Evolutionary conservation across 2,329 filamentous ascomycete genomes (phyloP), one percentile per base, ranked within the genome.

Genomic region (Tolypocladium tropicale): DNA sequence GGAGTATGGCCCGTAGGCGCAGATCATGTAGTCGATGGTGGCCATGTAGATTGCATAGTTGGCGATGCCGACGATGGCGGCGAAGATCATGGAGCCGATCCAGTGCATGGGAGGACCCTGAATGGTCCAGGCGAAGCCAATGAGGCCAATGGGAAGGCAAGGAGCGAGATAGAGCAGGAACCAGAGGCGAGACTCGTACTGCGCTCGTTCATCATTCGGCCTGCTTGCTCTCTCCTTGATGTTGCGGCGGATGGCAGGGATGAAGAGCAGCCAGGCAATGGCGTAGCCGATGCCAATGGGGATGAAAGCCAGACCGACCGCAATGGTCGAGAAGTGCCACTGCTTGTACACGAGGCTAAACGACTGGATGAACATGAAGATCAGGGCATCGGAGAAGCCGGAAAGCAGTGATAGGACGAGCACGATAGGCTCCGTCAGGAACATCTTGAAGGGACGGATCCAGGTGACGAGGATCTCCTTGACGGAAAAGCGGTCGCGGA

Each of bases 41-140:
- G 85, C 84, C 82, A 88, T 88, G 72, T 89, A 89, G 57, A 89
- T 88, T 36, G 80, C 74, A 41, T 86, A 88, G 64, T 90, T 90
- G 55, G 86, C 86, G 53, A 90, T 84, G 25, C 85, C 88, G 53
- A 90, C 83, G 49, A 88, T 73, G 18, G 76, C 77, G 1, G 79
- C 77, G 60, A 85, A 88, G 51, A 89, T 71, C 73, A 86, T 80
- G 2, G 84, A 83, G 0, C 78, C 83, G 25, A 88, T 82, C 86
- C 87, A 90, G 60, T 83, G 82, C 4, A 86, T 67, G 30, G 80
- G 70, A 1, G 84, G 85, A 0, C 84, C 84, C 30, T 83, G 77
- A 0, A 80, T 81, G 0, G 84, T 86, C 79, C 83, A 87, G 0
- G 84, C 85, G 62, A 90, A 89, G 1, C 85, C 81, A 46, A 89